phyloP scores from a whole-genome alignment of 2,329 filamentous ascomycete species.

The Diaporthe caulivora region DNA sequence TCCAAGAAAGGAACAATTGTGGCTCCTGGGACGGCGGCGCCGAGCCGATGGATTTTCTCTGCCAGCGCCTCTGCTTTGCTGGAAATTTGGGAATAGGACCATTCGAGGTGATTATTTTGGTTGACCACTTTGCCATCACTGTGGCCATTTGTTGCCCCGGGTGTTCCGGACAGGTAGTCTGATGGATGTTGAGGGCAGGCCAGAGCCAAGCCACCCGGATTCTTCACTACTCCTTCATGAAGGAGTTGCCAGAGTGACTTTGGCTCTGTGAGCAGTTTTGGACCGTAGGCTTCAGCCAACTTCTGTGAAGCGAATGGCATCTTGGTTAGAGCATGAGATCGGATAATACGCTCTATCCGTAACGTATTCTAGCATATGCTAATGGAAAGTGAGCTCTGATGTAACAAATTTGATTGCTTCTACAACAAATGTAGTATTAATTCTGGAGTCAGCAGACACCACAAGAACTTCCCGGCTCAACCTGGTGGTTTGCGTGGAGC shows the following conservation, averaged over 20 bases:
- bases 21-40: neutral
- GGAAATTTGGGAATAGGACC: neutral
- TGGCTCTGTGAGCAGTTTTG: fast-evolving
- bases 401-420: neutral
- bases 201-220: neutral
- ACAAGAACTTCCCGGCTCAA: fast-evolving
- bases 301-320: neutral
- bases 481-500: neutral
- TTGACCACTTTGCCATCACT: too few relatives aligned
- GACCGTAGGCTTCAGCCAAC: neutral
- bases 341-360: too few relatives aligned
- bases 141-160: neutral
- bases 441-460: neutral
- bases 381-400: neutral
- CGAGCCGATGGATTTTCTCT: neutral
- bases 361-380: neutral
- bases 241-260: conserved; percentile 7
- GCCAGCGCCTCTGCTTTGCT: neutral
- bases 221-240: neutral
- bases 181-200: neutral
- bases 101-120: neutral
- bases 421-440: neutral
- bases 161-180: neutral
- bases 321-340: neutral
- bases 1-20: conserved; percentile 5